phyloP scores from a whole-genome alignment of 495 filamentous ascomycete species.

The Annulohypoxylon stygium region DNA sequence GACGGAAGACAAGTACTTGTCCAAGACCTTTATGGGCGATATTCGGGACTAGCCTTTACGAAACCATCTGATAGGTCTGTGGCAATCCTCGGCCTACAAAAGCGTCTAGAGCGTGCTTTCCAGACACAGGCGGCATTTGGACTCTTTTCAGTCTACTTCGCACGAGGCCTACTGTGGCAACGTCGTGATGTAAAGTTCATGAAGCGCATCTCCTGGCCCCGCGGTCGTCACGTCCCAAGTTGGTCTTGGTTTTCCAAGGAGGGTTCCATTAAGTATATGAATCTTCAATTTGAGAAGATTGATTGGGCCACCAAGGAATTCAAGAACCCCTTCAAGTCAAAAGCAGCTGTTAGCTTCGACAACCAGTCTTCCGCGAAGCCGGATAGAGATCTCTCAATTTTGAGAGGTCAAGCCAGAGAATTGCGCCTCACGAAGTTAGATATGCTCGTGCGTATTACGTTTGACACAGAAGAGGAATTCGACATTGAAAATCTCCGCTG shows the following conservation, averaged over 20 bases:
- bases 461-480: not conserved
- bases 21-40: conserved; percentile 50
- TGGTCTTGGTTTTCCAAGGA: conserved; percentile 20
- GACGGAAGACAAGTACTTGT: conserved; percentile 47
- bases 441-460: not conserved
- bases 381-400: not conserved
- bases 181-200: conserved; percentile 2
- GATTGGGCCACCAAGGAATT: not conserved
- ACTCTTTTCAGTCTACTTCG: conserved; percentile 39
- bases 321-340: not conserved
- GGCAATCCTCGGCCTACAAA: conserved; percentile 52
- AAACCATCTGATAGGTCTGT: conserved; percentile 45
- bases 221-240: not conserved
- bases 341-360: not conserved
- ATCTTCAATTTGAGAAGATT: conserved; percentile 7
- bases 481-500: not conserved
- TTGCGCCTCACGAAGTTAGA: not conserved
- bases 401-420: not conserved
- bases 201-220: conserved; percentile 9
- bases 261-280: not conserved
- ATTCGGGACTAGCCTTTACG: conserved; percentile 51
- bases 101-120: conserved; percentile 45
- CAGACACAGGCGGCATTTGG: conserved; percentile 42
- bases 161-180: conserved; percentile 47
- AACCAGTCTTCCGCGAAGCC: not conserved